phyloP scores from a whole-genome alignment of 176 grass and related monocot genomes.

The Cenchrus purpureus region DNA sequence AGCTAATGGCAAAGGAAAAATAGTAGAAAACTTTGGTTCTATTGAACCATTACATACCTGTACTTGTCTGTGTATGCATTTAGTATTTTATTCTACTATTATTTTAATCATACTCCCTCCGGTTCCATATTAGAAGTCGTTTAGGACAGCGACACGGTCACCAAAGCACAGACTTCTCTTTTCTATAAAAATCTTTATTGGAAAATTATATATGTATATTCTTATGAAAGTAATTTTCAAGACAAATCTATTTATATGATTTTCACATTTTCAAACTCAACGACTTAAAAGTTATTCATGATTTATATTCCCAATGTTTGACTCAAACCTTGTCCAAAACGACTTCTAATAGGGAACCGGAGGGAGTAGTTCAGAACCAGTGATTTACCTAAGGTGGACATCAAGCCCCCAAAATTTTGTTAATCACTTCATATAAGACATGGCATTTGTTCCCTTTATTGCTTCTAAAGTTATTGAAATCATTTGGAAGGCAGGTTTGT shows the following conservation, averaged over 20 bases:
- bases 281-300: no score
- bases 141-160: no score
- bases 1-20: background rate
- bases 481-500: background rate
- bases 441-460: background rate
- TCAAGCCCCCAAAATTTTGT: background rate
- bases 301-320: no score
- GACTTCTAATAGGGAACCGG: no score
- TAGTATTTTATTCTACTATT: background rate
- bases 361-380: background rate
- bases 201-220: no score
- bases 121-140: no score
- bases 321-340: no score
- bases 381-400: background rate
- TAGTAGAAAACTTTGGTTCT: background rate
- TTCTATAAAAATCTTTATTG: no score
- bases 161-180: no score
- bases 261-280: no score
- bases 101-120: background rate
- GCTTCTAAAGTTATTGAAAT: constrained; percentile 2
- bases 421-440: background rate
- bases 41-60: background rate
- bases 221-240: no score
- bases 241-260: no score
- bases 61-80: constrained; percentile 1